Conservation (phyloP, 129 eudicot genomes). For the Helichrysum umbraculigerum region DNA sequence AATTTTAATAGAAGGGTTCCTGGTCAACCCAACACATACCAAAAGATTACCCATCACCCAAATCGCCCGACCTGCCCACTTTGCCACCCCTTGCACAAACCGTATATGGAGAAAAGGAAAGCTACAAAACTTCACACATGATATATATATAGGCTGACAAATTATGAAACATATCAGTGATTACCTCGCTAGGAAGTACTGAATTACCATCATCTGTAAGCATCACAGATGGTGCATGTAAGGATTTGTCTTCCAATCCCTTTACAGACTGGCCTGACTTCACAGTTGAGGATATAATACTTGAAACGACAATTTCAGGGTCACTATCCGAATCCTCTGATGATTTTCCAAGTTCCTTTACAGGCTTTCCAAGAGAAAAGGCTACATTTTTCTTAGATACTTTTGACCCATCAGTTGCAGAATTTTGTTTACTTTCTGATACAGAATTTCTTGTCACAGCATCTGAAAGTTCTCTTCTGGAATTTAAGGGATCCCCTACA, state of each 20-base stretch:
- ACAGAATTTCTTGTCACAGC: constrained; percentile 46
- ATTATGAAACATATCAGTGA: not conserved
- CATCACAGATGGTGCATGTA: constrained; percentile 40
- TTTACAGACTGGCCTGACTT: constrained; percentile 40
- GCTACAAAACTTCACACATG: not conserved
- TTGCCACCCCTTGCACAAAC: not conserved
- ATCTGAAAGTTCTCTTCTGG: constrained; percentile 43
- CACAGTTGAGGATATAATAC: constrained; percentile 25
- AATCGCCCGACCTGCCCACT: not conserved
- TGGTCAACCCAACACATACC: too few relatives aligned
- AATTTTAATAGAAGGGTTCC: too few relatives aligned
- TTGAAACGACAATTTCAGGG: constrained; percentile 38
- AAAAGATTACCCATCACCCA: not conserved
- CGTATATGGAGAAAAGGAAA: not conserved
- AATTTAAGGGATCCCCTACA: constrained; percentile 42
- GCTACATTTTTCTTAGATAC: constrained; percentile 34
- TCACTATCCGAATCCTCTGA: constrained; percentile 53
- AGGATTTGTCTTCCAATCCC: constrained; percentile 32
- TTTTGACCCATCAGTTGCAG: constrained; percentile 41
- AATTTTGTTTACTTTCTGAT: constrained; percentile 39
- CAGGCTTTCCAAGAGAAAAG: constrained; percentile 50
- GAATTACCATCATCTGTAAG: constrained; percentile 58
- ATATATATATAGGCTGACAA: not conserved
- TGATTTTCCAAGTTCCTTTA: constrained; percentile 40
- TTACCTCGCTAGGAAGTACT: constrained; percentile 76